Base-by-base conservation (phyloP, 192 early-diverging fungal genomes). In the Lunasporangiospora selenospora region DNA sequence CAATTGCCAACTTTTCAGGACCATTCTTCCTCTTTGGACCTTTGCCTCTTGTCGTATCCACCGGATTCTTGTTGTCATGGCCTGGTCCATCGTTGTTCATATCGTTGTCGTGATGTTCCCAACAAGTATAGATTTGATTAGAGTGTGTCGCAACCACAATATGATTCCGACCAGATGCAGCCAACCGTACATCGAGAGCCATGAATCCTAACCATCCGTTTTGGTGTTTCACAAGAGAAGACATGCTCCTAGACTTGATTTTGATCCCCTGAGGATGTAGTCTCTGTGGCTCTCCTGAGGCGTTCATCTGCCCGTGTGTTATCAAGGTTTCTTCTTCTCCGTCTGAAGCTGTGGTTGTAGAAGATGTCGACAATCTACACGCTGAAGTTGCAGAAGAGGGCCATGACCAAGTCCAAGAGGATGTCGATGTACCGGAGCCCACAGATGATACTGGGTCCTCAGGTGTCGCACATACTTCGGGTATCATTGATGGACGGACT, bases 121-220 rank as follows among this genome's bases (percentile, higher is more conserved):
- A 70, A 31, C 66, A 70, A 6, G 57, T 60, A 26, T 60, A 70
- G 4, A 70, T 53, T 48, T 70, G 66, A 41, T 70, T 70, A 3
- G 41, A 42, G n/a, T 31, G 40, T 23, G 58, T 61, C 11, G 61
- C 52, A 11, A 61, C 66, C 7, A 70, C 66, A 39, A 70, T 70
- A 36, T 70, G 66, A 13, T 33, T 48, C n/a, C 30, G 29, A 21
- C 66, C 66, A 13, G 66, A 61, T 4, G 50, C 57, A 1, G 61
- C 38, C 44, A 70, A 21, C 18, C 29, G 43, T 13, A 61, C 43
- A 32, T 70, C 66, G 36, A 70, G 30, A 6, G 32, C 52, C 21
- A 61, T 49, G 24, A 70, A 61, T 4, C 66, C 58, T 5, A 70
- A 19, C 66, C 66, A 70, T 2, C 66, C 66, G 36, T 50, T 54